Evolutionary conservation across 345 rosid species (phyloP).

Genomic region (Lenwebbia sp.): DNA sequence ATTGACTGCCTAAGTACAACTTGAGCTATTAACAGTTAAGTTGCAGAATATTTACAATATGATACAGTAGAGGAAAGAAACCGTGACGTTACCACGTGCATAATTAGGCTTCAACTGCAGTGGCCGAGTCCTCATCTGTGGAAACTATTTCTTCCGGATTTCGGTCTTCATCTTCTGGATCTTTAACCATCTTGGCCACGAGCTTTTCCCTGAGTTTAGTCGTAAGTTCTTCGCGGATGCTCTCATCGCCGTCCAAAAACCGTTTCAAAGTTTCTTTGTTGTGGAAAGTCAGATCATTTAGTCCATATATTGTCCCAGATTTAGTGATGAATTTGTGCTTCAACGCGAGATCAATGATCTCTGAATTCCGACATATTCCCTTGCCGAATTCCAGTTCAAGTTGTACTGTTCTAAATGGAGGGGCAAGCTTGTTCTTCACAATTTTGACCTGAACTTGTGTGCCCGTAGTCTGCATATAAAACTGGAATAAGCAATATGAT

Average conservation of each 20-base stretch:
- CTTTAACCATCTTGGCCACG: constrained; percentile 10
- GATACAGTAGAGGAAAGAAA: neutral
- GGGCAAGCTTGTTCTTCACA: constrained; percentile 92
- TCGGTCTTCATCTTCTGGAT: constrained; percentile 18
- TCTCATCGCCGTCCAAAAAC: constrained; percentile 36
- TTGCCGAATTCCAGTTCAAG: constrained; percentile 95
- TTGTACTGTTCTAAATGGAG: constrained; percentile 74
- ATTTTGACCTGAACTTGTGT: constrained; percentile 70
- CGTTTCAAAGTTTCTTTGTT: constrained; percentile 73
- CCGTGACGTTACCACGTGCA: neutral
- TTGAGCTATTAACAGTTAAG: neutral
- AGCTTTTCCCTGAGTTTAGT: constrained; percentile 57
- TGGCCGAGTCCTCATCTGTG: constrained; percentile 60
- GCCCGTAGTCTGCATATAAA: constrained; percentile 48
- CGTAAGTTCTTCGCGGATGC: constrained; percentile 46
- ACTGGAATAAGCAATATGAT: neutral
- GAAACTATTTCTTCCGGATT: constrained; percentile 10
- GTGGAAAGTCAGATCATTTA: constrained; percentile 34
- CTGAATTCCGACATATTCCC: constrained; percentile 68
- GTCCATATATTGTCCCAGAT: constrained; percentile 33
- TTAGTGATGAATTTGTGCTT: constrained; percentile 57
- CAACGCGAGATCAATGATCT: constrained; percentile 65
- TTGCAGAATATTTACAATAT: neutral
- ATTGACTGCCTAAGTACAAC: neutral
- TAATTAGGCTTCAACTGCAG: constrained; percentile 47